These are phyloP conservation scores for Tolypocladium tundrense DNA, from an alignment of 2,329 filamentous ascomycete genomes.

Conservation along the genomic window DNA sequence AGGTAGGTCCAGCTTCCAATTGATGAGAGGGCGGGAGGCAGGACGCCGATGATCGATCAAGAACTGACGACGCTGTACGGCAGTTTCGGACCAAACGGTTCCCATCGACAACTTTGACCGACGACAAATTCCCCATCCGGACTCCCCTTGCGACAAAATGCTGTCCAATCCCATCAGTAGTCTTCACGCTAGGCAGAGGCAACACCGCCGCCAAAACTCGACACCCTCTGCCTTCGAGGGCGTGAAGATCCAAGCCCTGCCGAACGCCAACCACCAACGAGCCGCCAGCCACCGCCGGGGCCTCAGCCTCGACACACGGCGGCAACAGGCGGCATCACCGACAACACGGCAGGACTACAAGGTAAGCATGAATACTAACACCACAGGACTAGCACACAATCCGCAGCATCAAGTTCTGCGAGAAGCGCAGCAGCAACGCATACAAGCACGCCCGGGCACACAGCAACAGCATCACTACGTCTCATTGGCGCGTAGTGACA, in stretches of 20 bases:
- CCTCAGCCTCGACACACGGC: conserved; percentile 70
- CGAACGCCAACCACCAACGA: conserved; percentile 34
- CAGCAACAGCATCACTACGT: conserved; percentile 12
- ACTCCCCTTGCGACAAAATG: conserved; percentile 66
- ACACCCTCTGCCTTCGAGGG: conserved; percentile 71
- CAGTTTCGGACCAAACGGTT: conserved; percentile 38
- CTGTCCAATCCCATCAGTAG: conserved; percentile 65
- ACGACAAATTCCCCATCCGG: conserved; percentile 45
- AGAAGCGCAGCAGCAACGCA: conserved; percentile 83
- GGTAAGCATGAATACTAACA: conserved; percentile 46
- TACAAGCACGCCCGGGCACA: conserved; percentile 62
- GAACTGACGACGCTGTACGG: conserved; percentile 3
- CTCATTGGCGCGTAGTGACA: conserved; percentile 22
- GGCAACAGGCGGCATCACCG: conserved; percentile 32
- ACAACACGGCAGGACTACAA: conserved; percentile 21
- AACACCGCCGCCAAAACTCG: conserved; percentile 78
- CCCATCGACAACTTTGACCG: conserved; percentile 42
- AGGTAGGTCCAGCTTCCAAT: conserved; percentile 41
- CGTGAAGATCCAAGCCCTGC: conserved; percentile 57
- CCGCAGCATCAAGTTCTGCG: conserved; percentile 68
- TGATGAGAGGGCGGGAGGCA: neutral
- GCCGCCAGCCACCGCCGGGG: conserved; percentile 62
- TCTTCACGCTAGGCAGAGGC: conserved; percentile 49
- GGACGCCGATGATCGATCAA: neutral
- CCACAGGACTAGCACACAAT: conserved; percentile 41